Conservation (phyloP, 768 basidiomycete species). For the Pleurotus djamor region DNA sequence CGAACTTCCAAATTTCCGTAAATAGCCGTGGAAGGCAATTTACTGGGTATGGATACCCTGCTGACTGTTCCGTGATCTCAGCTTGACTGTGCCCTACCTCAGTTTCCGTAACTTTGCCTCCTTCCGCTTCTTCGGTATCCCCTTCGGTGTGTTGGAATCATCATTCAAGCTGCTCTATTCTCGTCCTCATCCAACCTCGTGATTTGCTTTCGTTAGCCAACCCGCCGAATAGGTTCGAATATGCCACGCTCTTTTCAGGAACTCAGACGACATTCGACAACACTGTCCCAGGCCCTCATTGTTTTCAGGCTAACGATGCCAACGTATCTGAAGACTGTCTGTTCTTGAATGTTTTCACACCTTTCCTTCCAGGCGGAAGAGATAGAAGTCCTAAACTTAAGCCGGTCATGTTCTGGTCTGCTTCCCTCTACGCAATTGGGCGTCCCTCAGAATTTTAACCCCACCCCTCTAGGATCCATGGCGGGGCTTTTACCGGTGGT, state of each 20-base stretch:
- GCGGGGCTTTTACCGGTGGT: slow-evolving; percentile 42
- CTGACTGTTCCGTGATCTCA: background rate
- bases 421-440: background rate
- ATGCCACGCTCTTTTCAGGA: slow-evolving; percentile 33
- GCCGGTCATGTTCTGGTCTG: slow-evolving; percentile 42
- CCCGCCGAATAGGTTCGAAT: slow-evolving; percentile 38
- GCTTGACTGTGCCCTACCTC: background rate
- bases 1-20: slow-evolving; percentile 21
- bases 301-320: slow-evolving; percentile 23
- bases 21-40: slow-evolving; percentile 16
- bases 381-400: slow-evolving; percentile 20
- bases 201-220: slow-evolving; percentile 20
- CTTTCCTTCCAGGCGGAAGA: slow-evolving; percentile 23
- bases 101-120: slow-evolving; percentile 45
- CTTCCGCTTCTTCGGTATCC: slow-evolving; percentile 52
- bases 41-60: slow-evolving; percentile 15
- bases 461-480: slow-evolving; percentile 30
- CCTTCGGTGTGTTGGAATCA: slow-evolving; percentile 21
- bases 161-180: background rate
- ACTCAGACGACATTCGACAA: slow-evolving; percentile 26
- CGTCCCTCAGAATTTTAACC: no score
- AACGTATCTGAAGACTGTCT: slow-evolving; percentile 29
- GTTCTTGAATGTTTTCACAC: slow-evolving; percentile 46
- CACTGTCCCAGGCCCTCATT: slow-evolving; percentile 30
- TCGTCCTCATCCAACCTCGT: background rate